Evolutionary conservation across 2,329 filamentous ascomycete genomes (phyloP).

Genomic region (Pezicula carpinea): DNA sequence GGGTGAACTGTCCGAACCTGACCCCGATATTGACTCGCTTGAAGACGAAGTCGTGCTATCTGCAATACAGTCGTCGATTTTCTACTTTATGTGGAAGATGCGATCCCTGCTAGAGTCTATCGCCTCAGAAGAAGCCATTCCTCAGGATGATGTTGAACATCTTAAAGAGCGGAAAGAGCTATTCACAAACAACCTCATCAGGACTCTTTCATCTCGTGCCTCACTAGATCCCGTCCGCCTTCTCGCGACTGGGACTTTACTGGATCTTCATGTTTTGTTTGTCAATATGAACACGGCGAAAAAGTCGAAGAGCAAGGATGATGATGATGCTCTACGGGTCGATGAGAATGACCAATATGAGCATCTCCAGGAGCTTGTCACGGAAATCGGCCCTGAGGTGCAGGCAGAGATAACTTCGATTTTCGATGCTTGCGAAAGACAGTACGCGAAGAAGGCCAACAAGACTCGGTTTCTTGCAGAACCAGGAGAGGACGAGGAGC

Average conservation of each 20-base stretch:
- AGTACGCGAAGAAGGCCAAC: conserved; percentile 66
- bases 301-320: conserved; percentile 31
- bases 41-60: conserved; percentile 76
- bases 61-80: conserved; percentile 70
- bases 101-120: conserved; percentile 53
- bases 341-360: conserved; percentile 44
- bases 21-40: conserved; percentile 66
- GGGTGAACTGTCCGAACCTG: conserved; percentile 63
- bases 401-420: conserved; percentile 67
- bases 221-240: conserved; percentile 76
- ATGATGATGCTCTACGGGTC: conserved; percentile 26
- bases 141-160: conserved; percentile 54
- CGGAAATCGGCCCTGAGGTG: conserved; percentile 60
- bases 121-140: conserved; percentile 47
- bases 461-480: conserved; percentile 50
- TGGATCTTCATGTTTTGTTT: conserved; percentile 80
- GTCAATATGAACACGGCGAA: conserved; percentile 57
- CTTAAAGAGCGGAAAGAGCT: conserved; percentile 50
- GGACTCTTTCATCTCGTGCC: conserved; percentile 61
- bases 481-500: conserved; percentile 68
- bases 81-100: conserved; percentile 96
- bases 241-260: conserved; percentile 67
- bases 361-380: conserved; percentile 58
- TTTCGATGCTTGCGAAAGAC: conserved; percentile 71
- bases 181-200: conserved; percentile 60